Evolutionary conservation across 768 basidiomycete genomes (phyloP).

Genomic region (Mrakia frigida): DNA sequence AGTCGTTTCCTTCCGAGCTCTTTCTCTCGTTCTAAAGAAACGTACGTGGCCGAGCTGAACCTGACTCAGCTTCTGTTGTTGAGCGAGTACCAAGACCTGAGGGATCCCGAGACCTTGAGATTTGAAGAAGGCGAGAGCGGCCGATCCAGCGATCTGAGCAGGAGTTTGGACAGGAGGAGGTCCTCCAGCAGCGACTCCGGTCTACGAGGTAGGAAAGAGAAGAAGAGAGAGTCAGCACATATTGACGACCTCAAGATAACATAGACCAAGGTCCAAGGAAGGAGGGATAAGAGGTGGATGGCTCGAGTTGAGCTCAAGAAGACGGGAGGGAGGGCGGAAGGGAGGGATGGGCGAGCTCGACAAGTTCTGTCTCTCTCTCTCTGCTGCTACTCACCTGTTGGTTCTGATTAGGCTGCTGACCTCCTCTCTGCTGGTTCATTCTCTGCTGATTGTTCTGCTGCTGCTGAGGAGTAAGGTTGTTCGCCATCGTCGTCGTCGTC

Average conservation of each 20-base stretch:
- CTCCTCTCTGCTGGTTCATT: too few species aligned
- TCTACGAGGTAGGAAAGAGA: background rate
- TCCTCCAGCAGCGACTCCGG: background rate
- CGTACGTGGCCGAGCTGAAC: constrained; percentile 18
- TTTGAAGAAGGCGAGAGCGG: background rate
- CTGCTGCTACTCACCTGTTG: background rate
- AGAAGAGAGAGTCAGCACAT: background rate
- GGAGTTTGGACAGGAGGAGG: background rate
- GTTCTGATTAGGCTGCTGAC: background rate
- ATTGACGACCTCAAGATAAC: too few species aligned
- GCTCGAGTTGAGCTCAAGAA: background rate
- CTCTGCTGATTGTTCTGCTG: background rate
- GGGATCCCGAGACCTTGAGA: background rate
- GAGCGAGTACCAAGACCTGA: constrained; percentile 7
- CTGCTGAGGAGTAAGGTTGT: constrained; percentile 1
- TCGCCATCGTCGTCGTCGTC: background rate
- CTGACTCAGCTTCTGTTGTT: background rate
- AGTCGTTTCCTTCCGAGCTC: background rate
- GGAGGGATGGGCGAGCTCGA: background rate
- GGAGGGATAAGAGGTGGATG: background rate
- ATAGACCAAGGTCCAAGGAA: background rate
- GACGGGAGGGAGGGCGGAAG: background rate
- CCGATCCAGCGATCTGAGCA: background rate
- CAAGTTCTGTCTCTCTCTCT: background rate
- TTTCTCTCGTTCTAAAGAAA: background rate